Base-by-base conservation (phyloP, 1,284 basidiomycete genomes). In the Ustilago esculenta region DNA sequence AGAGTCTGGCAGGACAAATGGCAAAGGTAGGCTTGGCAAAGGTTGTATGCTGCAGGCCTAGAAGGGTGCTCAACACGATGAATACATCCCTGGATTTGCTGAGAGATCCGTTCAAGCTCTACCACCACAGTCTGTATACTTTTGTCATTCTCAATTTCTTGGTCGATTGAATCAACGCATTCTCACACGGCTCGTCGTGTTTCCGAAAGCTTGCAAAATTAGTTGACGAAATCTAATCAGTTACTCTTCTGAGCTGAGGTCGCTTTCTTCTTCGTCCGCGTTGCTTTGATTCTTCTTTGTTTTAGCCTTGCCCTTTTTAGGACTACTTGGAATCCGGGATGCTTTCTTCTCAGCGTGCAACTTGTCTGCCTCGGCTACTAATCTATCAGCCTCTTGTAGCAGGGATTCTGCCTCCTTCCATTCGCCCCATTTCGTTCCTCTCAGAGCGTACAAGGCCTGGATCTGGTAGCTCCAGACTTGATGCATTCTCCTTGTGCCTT, bases 401-500 rank as follows among this genome's bases (percentile, higher is more conserved):
- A 55, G 59, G 8, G 46, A 49, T 21, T 65, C 56, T 1, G 54
- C 57, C 23, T 27, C 44, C 35, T 49, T 32, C 64, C 60, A 61
- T 33, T 52, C 33, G 17, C 55, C 73, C 70, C 66, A 68, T 58
- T 52, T 58, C 20, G 54, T 45, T 30, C 54, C 63, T 21, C 68
- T 61, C 6, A 90, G 65, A 17, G 51, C 51, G 35, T 70, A 56
- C 39, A 90, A 79, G 2, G 87, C 84, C 29, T 85, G 84, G 10
- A 65, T 65, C 40, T 65, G 61, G 36, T 42, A 58, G n/a, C 84
- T 84, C 90, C 91, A 93, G 0, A 92, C 85, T 10, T 86, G 84
- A n/a, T 87, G 81, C 34, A 79, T 80, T 17, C 73, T 79, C 5
- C 70, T 30, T 39, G 50, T 45, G 34, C 44, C 61, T 33, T 58